Evolutionary conservation across 2,329 filamentous ascomycete genomes (phyloP), one percentile per base, ranked within the genome.

Genomic region (Fusarium pseudoanthophilum): DNA sequence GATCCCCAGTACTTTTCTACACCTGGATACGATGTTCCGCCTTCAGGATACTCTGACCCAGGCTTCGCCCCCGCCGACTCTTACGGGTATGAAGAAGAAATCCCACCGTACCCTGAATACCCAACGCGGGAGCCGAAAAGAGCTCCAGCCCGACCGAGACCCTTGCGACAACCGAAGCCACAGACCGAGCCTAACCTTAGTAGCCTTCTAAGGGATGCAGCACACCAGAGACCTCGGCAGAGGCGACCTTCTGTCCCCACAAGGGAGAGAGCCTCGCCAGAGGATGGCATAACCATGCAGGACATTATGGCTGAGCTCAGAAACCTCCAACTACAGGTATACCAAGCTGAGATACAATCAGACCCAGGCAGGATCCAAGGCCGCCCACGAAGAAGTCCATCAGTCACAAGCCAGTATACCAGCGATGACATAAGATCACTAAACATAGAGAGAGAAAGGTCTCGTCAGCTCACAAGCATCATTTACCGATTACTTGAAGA

Each of bases 401-500:
- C 60, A 6, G 45, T 43, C 1, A n/a, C 56, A 8, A 62, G 48
- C 3, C 46, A 55, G n/a, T 68, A 53, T 14, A 37, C 30, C 0
- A 21, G 11, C 7, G 65, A 62, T 4, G 56, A 68, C 10, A 68
- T 48, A 13, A 68, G 56, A 20, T 68, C 36, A 2, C 20, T 40
- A 0, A 55, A 67, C 15, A 42, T 66, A 7, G 65, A 68, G 20
- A 62, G 56, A 16, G 64, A 63, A 43, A 26, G 59, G 5, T 60
- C 64, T 18, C 56, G 60, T 34, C 65, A 68, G 1, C 30, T 68
- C 10, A 40, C 52, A 34, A 42, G 56, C 4, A 55, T 68, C 2
- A 67, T 68, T 14, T 42, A 55, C 1, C 48, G 65, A 14, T 6
- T 68, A 0, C 48, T 68, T 4, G 64, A 68, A 49, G 65, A 68